Evolutionary conservation across 2,329 filamentous ascomycete species (phyloP).

Genomic region (Clonostachys rhizophaga): DNA sequence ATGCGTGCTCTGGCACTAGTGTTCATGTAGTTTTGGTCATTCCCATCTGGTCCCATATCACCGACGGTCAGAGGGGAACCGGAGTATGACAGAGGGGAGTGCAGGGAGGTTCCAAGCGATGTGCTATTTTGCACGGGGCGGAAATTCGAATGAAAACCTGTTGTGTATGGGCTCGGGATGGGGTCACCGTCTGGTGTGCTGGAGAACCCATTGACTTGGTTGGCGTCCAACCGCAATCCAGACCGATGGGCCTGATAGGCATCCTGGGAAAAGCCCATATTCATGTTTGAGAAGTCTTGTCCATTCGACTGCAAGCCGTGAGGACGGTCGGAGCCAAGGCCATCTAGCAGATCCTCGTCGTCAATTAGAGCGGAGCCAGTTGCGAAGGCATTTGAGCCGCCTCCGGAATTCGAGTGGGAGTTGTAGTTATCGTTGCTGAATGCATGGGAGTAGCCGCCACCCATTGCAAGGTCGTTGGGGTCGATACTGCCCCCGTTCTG

Average conservation of each 20-base stretch:
- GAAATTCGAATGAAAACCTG: conserved; percentile 78
- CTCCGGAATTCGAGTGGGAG: conserved; percentile 39
- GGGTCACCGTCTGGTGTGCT: conserved; percentile 89
- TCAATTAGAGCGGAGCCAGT: conserved; percentile 74
- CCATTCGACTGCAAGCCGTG: conserved; percentile 45
- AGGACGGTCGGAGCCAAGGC: conserved; percentile 46
- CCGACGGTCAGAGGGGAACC: conserved; percentile 29
- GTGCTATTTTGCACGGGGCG: conserved; percentile 60
- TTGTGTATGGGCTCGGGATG: conserved; percentile 84
- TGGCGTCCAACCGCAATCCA: conserved; percentile 58
- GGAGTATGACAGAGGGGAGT: conserved; percentile 32
- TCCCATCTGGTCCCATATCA: conserved; percentile 43
- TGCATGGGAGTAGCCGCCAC: conserved; percentile 52
- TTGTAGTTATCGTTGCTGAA: conserved; percentile 46
- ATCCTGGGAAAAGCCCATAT: conserved; percentile 52
- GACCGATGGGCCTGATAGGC: conserved; percentile 51
- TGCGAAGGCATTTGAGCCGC: conserved; percentile 67
- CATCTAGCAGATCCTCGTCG: conserved; percentile 85
- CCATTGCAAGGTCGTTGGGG: conserved; percentile 78
- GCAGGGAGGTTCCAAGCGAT: conserved; percentile 46
- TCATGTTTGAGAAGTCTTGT: conserved; percentile 52
- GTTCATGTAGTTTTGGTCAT: conserved; percentile 55
- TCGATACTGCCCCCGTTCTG: conserved; percentile 64
- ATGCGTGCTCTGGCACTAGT: conserved; percentile 56
- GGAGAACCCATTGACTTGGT: conserved; percentile 76